Evolutionary conservation across 2,329 filamentous ascomycete genomes (phyloP).

Genomic region (Calonectria hawksworthii): DNA sequence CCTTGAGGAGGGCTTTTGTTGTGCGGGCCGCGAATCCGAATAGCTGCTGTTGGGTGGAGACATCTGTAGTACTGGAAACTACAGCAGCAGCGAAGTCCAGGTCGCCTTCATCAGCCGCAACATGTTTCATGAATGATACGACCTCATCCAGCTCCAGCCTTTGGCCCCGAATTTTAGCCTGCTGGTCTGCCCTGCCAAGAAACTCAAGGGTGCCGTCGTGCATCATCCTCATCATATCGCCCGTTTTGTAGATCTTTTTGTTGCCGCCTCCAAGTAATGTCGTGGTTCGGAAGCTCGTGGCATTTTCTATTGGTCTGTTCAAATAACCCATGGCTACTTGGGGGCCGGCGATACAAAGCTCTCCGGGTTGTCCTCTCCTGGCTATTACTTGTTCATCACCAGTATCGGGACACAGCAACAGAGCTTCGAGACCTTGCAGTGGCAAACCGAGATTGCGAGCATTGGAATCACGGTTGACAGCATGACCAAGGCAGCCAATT

Average conservation of each 20-base stretch:
- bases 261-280: not conserved
- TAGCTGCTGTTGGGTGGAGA: not conserved
- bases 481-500: not conserved
- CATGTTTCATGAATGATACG: not conserved
- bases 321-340: not conserved
- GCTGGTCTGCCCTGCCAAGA: not conserved
- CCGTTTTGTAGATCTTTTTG: not conserved
- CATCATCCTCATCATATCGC: conserved; percentile 6
- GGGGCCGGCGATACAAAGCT: not conserved
- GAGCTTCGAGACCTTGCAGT: not conserved
- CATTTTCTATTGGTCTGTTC: not conserved
- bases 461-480: not conserved
- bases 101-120: not conserved
- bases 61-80: not conserved
- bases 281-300: not conserved
- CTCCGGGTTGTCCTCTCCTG: not conserved
- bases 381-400: not conserved
- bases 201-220: conserved; percentile 2
- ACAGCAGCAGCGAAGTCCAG: not conserved
- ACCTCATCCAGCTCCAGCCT: not conserved
- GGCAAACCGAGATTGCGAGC: not conserved
- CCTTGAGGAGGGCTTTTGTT: not conserved
- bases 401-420: not conserved
- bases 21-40: not conserved
- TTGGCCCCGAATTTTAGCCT: not conserved